These are phyloP conservation scores for Rubus idaeus DNA, from an alignment of 306 rosid species.

Conservation along the genomic window DNA sequence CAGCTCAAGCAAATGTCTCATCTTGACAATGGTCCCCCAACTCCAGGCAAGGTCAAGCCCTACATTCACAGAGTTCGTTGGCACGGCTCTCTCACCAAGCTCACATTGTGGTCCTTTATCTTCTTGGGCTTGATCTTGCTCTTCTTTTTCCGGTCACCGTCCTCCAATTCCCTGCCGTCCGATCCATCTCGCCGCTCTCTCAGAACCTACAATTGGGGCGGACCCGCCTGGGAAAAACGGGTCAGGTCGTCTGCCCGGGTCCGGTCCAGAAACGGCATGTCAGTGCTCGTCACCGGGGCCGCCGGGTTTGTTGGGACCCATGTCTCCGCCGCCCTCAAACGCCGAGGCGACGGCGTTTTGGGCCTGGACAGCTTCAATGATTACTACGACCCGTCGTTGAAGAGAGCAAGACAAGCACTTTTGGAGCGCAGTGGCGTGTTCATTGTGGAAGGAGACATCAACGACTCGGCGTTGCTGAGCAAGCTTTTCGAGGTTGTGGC, in stretches of 20 bases:
- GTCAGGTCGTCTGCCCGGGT: constrained; percentile 67
- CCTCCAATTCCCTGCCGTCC: constrained; percentile 40
- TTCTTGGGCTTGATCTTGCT: constrained; percentile 76
- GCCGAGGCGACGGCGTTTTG: constrained; percentile 85
- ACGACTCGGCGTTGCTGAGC: constrained; percentile 61
- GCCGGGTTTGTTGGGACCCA: constrained; percentile 95
- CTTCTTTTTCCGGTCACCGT: constrained; percentile 74
- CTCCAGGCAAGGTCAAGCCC: constrained; percentile 92
- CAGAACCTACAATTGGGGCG: constrained; percentile 77
- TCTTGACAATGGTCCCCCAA: constrained; percentile 72
- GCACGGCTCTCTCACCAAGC: constrained; percentile 77
- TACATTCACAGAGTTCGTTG: constrained; percentile 69
- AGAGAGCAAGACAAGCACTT: constrained; percentile 77
- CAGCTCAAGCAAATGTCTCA: constrained; percentile 75
- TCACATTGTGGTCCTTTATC: constrained; percentile 70
- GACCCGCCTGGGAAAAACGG: constrained; percentile 85
- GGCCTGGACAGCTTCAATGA: constrained; percentile 83
- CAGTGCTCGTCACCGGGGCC: constrained; percentile 89
- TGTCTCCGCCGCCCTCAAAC: constrained; percentile 82
- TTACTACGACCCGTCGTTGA: constrained; percentile 82
- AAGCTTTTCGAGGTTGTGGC: constrained; percentile 92
- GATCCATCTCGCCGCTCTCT: constrained; percentile 85
- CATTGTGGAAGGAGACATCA: constrained; percentile 92
- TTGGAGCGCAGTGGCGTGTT: constrained; percentile 81
- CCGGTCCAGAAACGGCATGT: constrained; percentile 61